Conservation (phyloP, 2,329 filamentous ascomycete genomes). For the Ophiostoma sp. region DNA sequence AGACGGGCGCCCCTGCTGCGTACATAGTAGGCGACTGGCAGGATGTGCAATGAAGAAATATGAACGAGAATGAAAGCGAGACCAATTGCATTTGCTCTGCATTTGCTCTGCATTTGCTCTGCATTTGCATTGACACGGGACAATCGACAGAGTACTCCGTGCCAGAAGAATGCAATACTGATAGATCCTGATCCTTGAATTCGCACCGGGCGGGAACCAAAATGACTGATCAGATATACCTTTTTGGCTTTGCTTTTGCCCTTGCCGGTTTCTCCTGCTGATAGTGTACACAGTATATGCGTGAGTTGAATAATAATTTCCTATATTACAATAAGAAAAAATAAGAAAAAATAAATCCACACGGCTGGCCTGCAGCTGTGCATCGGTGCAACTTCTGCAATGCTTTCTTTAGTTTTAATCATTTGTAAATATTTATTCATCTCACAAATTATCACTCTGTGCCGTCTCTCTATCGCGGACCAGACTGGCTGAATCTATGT, state of each 20-base stretch:
- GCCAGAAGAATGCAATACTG: background rate
- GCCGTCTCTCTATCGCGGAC: background rate
- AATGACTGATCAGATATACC: constrained; percentile 2
- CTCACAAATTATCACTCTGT: background rate
- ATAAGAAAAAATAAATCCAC: background rate
- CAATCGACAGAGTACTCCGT: background rate
- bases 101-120: too few species aligned
- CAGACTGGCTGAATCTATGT: background rate
- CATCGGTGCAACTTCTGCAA: background rate
- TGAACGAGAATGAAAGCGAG: background rate
- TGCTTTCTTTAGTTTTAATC: too few species aligned
- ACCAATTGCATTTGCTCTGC: background rate
- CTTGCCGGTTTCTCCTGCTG: too few species aligned
- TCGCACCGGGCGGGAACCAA: background rate
- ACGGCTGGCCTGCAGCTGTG: constrained; percentile 4
- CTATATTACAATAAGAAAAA: too few species aligned
- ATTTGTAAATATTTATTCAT: too few species aligned
- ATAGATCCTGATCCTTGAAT: too few species aligned
- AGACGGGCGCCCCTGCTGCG: too few species aligned
- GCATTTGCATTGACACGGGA: background rate
- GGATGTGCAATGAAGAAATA: background rate
- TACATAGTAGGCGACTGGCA: too few species aligned
- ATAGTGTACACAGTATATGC: too few species aligned
- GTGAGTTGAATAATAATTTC: too few species aligned
- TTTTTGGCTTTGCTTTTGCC: background rate